phyloP scores from a whole-genome alignment of 805 yeast species.

The Maudiozyma pseudohumilis region DNA sequence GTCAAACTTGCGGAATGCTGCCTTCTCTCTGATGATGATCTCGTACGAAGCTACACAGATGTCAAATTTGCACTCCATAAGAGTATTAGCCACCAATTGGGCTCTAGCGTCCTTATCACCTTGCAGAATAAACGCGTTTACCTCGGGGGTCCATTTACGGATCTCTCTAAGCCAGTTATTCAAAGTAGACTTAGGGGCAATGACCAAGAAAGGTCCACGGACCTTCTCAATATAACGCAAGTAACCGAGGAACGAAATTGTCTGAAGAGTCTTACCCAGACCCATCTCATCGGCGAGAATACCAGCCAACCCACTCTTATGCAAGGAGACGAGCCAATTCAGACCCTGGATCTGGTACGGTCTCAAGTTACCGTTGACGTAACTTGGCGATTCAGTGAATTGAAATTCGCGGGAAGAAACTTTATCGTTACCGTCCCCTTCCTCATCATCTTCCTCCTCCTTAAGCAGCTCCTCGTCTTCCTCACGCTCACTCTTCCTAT shows the following conservation, averaged over 20 bases:
- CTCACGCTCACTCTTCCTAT: conserved; percentile 66
- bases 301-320: conserved; percentile 61
- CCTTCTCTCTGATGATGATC: conserved; percentile 65
- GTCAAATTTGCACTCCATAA: conserved; percentile 57
- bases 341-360: conserved; percentile 74
- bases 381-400: conserved; percentile 78
- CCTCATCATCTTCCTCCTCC: conserved; percentile 46
- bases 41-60: conserved; percentile 66
- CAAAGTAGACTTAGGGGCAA: conserved; percentile 72
- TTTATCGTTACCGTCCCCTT: conserved; percentile 27
- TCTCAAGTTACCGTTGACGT: conserved; percentile 51
- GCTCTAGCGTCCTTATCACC: conserved; percentile 66
- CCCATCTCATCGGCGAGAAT: conserved; percentile 85
- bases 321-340: conserved; percentile 64
- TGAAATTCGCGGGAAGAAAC: conserved; percentile 27
- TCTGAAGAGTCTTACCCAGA: conserved; percentile 70
- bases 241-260: conserved; percentile 67
- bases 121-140: conserved; percentile 56
- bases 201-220: conserved; percentile 64
- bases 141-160: conserved; percentile 71
- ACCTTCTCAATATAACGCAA: conserved; percentile 49
- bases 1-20: conserved; percentile 51
- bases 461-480: conserved; percentile 69
- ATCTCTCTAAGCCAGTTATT: conserved; percentile 78
- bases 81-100: conserved; percentile 38